phyloP scores from a whole-genome alignment of 257 asterid genomes.

The Salvia splendens region DNA sequence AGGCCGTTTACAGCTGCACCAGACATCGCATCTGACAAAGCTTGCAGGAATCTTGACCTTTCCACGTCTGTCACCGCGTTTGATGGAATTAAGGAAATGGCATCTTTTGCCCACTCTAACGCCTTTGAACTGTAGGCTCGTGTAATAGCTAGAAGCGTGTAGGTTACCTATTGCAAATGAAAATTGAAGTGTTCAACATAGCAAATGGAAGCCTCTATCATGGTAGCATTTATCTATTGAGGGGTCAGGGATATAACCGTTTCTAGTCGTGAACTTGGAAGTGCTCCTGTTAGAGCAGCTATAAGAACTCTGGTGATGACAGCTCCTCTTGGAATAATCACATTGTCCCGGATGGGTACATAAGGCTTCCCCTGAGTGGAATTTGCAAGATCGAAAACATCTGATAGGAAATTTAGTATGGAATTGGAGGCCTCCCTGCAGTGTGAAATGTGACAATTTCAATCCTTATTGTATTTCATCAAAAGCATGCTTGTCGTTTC shows the following conservation, averaged over 20 bases:
- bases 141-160: slow-evolving; percentile 68
- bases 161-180: slow-evolving; percentile 58
- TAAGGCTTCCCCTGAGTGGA: slow-evolving; percentile 65
- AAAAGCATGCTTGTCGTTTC: slow-evolving; percentile 20
- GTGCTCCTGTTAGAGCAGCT: slow-evolving; percentile 93
- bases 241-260: slow-evolving; percentile 49
- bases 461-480: slow-evolving; percentile 24
- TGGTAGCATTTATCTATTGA: neutral
- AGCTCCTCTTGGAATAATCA: slow-evolving; percentile 78
- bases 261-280: slow-evolving; percentile 88
- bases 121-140: slow-evolving; percentile 75
- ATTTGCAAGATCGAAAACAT: slow-evolving; percentile 77
- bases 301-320: slow-evolving; percentile 72
- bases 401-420: slow-evolving; percentile 76
- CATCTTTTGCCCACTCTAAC: slow-evolving; percentile 81
- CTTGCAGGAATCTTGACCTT: slow-evolving; percentile 73
- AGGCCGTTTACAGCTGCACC: slow-evolving; percentile 58
- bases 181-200: slow-evolving; percentile 24
- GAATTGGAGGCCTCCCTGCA: slow-evolving; percentile 98
- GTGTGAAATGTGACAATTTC: slow-evolving; percentile 28
- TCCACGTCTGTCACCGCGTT: slow-evolving; percentile 82
- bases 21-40: slow-evolving; percentile 67
- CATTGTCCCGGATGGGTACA: slow-evolving; percentile 70
- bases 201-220: slow-evolving; percentile 11
- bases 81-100: slow-evolving; percentile 75